phyloP scores from a whole-genome alignment of 306 rosid species.

The Malus fusca region DNA sequence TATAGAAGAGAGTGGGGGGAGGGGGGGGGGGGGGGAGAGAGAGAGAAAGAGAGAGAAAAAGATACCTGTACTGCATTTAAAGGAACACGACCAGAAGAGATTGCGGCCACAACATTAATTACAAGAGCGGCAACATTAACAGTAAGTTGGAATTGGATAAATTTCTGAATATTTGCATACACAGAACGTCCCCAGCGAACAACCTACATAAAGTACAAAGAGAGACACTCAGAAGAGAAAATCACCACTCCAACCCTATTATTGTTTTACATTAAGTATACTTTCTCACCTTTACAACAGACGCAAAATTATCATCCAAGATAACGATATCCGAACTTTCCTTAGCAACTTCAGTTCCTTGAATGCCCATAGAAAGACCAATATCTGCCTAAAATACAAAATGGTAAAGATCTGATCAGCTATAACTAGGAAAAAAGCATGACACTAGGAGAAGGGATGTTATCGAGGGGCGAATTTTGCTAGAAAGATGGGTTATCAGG shows the following conservation, averaged over 20 bases:
- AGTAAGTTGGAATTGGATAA: constrained; percentile 95
- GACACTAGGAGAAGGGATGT: no score
- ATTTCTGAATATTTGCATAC: constrained; percentile 94
- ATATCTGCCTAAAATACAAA: constrained; percentile 89
- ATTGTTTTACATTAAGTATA: neutral
- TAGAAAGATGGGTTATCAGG: neutral
- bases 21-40: neutral
- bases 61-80: constrained; percentile 88
- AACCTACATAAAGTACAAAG: constrained; percentile 46
- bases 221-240: constrained; percentile 5
- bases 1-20: neutral
- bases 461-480: neutral
- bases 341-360: constrained; percentile 98
- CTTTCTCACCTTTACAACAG: constrained; percentile 73
- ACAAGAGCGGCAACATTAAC: constrained; percentile 97
- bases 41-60: constrained; percentile 15
- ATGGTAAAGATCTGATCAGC: constrained; percentile 33
- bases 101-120: constrained; percentile 89
- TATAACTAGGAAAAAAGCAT: constrained; percentile 5
- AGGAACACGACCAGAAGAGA: constrained; percentile 76
- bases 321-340: constrained; percentile 97
- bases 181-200: constrained; percentile 99
- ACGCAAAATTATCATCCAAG: constrained; percentile 91
- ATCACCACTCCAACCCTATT: neutral
- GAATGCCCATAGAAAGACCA: constrained; percentile 99